Conservation (phyloP, 371 early-diverging fungal species). For the Actinomortierella wolfii region DNA sequence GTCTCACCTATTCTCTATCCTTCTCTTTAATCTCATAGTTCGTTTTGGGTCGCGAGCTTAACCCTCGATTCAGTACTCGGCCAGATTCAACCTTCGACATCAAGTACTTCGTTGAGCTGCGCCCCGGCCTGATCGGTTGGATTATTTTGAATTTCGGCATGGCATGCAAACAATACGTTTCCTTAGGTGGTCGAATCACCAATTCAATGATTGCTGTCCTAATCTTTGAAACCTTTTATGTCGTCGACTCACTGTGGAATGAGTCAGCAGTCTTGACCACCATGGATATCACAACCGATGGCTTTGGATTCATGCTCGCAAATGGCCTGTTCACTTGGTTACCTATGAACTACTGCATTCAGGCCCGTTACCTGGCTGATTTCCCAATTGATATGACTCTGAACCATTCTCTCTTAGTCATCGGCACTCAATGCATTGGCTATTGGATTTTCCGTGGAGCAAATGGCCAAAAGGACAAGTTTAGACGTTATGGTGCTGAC, state of each 20-base stretch:
- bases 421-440: constrained; percentile 66
- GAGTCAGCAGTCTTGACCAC: constrained; percentile 87
- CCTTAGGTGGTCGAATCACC: constrained; percentile 65
- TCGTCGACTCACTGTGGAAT: constrained; percentile 82
- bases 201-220: constrained; percentile 79
- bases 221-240: constrained; percentile 82
- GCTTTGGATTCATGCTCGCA: constrained; percentile 93
- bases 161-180: constrained; percentile 77
- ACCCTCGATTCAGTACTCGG: constrained; percentile 77
- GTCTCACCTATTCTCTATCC: neutral
- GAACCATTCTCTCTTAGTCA: constrained; percentile 48
- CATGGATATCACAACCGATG: constrained; percentile 94
- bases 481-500: constrained; percentile 74
- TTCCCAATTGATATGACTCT: constrained; percentile 57
- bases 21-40: constrained; percentile 46
- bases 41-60: constrained; percentile 83
- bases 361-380: constrained; percentile 84
- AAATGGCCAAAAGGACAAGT: constrained; percentile 87
- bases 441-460: constrained; percentile 87
- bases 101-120: constrained; percentile 91
- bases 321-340: constrained; percentile 92
- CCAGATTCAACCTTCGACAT: constrained; percentile 69
- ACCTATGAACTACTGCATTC: constrained; percentile 87
- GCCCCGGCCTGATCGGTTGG: constrained; percentile 91
- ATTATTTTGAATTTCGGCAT: constrained; percentile 73